Conservation (phyloP, 176 grass and related monocot species). For the Carex scoparia region DNA sequence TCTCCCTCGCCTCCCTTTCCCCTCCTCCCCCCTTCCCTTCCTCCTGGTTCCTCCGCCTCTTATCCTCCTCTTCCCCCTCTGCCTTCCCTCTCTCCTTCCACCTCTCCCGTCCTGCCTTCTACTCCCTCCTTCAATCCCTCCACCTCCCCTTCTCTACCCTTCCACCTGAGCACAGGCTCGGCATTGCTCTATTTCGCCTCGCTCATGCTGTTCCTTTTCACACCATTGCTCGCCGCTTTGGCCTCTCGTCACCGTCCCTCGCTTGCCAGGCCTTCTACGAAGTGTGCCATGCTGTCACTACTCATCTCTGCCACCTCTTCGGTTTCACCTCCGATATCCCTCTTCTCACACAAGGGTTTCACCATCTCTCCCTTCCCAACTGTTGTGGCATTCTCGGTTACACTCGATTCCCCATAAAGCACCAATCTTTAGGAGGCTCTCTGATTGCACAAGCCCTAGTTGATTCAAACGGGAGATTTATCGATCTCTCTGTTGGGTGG, state of each 20-base stretch:
- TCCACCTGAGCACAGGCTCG: slow-evolving; percentile 67
- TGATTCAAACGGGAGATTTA: slow-evolving; percentile 77
- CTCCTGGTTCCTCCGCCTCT: slow-evolving; percentile 74
- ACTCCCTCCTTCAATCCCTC: slow-evolving; percentile 58
- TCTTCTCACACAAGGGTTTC: slow-evolving; percentile 65
- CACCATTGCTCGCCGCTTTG: slow-evolving; percentile 72
- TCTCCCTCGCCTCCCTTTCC: neutral
- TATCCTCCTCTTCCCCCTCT: slow-evolving; percentile 39
- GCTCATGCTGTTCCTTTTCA: slow-evolving; percentile 56
- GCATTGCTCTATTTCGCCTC: slow-evolving; percentile 76
- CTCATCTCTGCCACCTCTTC: slow-evolving; percentile 51
- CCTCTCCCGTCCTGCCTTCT: slow-evolving; percentile 65
- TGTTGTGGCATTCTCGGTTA: slow-evolving; percentile 81
- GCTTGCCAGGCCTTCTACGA: slow-evolving; percentile 78
- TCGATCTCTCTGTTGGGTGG: slow-evolving; percentile 83
- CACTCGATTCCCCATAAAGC: slow-evolving; percentile 38
- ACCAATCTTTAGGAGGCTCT: slow-evolving; percentile 11
- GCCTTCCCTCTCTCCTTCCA: slow-evolving; percentile 62
- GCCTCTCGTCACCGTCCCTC: slow-evolving; percentile 41
- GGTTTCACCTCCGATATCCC: slow-evolving; percentile 48
- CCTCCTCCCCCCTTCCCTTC: slow-evolving; percentile 21
- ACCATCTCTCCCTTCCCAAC: slow-evolving; percentile 56
- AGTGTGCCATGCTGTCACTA: slow-evolving; percentile 68
- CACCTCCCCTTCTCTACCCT: slow-evolving; percentile 39
- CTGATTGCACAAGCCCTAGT: slow-evolving; percentile 62